phyloP scores from a whole-genome alignment of 208 protist genomes.

The Entamoeba dispar region DNA sequence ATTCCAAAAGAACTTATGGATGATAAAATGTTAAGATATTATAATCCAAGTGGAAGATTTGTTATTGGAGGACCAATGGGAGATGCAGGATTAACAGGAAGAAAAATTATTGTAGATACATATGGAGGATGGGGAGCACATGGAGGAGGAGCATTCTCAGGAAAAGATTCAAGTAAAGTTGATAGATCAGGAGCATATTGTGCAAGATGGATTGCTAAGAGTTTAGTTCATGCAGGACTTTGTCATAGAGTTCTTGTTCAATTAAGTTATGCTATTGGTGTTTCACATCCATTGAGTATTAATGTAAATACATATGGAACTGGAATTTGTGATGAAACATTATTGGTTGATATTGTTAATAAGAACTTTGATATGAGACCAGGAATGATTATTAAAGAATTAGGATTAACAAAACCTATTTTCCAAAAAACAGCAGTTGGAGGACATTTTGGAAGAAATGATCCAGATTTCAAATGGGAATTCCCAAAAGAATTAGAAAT shows the following conservation, averaged over 20 bases:
- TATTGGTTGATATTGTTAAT: constrained; percentile 65
- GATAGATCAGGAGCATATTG: constrained; percentile 95
- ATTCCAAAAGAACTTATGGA: neutral
- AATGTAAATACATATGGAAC: constrained; percentile 93
- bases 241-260: constrained; percentile 78
- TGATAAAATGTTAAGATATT: neutral
- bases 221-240: constrained; percentile 72
- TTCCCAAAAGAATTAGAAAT: constrained; percentile 60
- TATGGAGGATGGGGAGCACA: constrained; percentile 98
- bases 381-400: constrained; percentile 76
- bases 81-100: constrained; percentile 93
- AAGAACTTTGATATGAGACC: constrained; percentile 92
- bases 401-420: constrained; percentile 55
- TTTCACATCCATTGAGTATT: constrained; percentile 81
- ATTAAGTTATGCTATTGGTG: constrained; percentile 95
- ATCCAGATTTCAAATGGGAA: constrained; percentile 87
- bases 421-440: constrained; percentile 81
- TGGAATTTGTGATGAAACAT: constrained; percentile 38
- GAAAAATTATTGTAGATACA: constrained; percentile 99
- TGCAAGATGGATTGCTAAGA: constrained; percentile 95
- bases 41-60: constrained; percentile 95
- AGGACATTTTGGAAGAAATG: constrained; percentile 85
- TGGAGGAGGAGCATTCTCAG: constrained; percentile 93
- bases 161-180: constrained; percentile 98
- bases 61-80: constrained; percentile 93